Evolutionary conservation across 192 early-diverging fungal genomes (phyloP), one percentile per base, ranked within the genome.

Genomic region (Geosiphon pyriformis): DNA sequence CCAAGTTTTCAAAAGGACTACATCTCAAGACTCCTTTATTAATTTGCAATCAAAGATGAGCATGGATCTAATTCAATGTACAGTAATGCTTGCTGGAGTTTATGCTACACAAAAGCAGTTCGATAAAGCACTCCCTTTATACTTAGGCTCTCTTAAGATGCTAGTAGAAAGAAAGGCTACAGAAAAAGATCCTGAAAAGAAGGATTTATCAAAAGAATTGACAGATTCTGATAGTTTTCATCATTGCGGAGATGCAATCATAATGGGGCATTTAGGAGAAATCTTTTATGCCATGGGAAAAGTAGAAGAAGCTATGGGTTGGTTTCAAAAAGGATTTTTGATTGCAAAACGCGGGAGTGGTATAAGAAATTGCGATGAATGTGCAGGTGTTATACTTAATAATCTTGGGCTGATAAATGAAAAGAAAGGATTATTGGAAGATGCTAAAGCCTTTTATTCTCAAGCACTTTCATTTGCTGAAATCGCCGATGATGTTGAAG

Each of bases 231-330:
- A 59, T 20, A 32, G 47, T 30, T 27, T 52, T 3, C 58, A 70
- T 3, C 56, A 72, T 22, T 85, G 83, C 53, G 62, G 77, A 8
- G 69, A 77, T 34, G 83, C 81, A 4, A 85, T 85, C 54, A 20
- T 81, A 20, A 77, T 71, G 47, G 70, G 75, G 35, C 82, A 82
- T n/a, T 71, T 85, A 46, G 76, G 78, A 12, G 83, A 85, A 52
- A 71, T 76, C 0, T 56, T 85, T 17, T 80, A 67, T 61, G 83
- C 71, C 0, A 42, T 76, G 42, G 65, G 69, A 11, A 78, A 82
- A 55, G 26, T 71, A 22, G 77, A 85, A 17, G 80, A 80, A 23
- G 81, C 81, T 2, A 48, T 85, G 32, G 83, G 83, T 2, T 85
- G 83, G 83, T 70, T 80, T 50, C 83, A 85, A 29, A 72, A 74